Percentiles rank a stretch among this genome's conserved stretches.
These are phyloP conservation scores for Spongospora subterranea DNA, from an alignment of 208 protist genomes.

Conservation along the genomic window DNA sequence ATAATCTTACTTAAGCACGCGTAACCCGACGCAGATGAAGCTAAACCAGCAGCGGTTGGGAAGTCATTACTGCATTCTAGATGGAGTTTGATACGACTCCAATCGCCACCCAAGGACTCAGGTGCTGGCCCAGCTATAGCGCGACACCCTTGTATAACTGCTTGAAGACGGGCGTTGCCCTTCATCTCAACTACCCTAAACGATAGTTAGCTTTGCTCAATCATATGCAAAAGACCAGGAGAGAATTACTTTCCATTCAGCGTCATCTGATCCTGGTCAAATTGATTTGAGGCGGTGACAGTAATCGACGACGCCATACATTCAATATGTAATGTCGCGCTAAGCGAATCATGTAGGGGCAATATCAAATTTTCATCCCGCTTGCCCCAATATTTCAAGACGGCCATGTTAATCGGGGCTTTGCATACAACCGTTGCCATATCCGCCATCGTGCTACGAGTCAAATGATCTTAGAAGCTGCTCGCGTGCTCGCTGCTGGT, in stretches of 20 bases:
- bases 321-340: conserved; percentile 89
- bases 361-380: conserved; percentile 84
- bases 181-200: background rate
- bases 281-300: conserved; percentile 67
- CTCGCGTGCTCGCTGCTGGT: too few relatives aligned
- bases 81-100: background rate
- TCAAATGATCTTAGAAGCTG: too few relatives aligned
- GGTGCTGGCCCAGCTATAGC: background rate
- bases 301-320: conserved; percentile 92
- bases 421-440: too few relatives aligned
- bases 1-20: conserved; percentile 86
- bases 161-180: background rate
- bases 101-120: background rate
- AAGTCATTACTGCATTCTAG: conserved; percentile 90
- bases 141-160: conserved; percentile 31
- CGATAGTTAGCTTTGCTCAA: background rate
- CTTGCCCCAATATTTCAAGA: conserved; percentile 99
- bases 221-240: background rate
- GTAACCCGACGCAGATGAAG: conserved; percentile 96
- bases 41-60: conserved; percentile 97
- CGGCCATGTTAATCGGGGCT: conserved; percentile 97
- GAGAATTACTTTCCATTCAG: conserved; percentile 54
- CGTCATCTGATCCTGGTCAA: conserved; percentile 67
- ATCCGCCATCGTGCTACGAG: too few relatives aligned
- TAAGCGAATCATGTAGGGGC: conserved; percentile 95